phyloP scores from a whole-genome alignment of 2,329 filamentous ascomycete species.

The Pyricularia pennisetigena region DNA sequence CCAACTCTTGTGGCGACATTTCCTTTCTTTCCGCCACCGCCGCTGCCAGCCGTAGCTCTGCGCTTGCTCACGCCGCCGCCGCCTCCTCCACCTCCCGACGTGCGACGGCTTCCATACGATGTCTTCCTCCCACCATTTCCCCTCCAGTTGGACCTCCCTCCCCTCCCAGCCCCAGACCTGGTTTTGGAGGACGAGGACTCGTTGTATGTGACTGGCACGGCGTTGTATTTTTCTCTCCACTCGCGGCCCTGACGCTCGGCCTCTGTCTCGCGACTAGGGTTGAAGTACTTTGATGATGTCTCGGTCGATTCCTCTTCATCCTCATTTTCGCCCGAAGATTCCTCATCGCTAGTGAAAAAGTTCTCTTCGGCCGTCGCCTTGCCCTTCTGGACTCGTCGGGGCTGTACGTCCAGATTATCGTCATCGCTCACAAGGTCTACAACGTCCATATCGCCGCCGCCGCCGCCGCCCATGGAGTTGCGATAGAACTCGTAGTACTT shows the following conservation, averaged over 20 bases:
- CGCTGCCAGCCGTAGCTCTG: conserved; percentile 9
- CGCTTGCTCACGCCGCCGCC: conserved; percentile 11
- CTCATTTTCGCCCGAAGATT: conserved; percentile 14
- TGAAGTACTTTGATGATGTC: conserved; percentile 39
- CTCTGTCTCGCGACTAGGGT: conserved; percentile 7
- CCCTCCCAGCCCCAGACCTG: conserved; percentile 6
- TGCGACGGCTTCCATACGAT: conserved; percentile 8
- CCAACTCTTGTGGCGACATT: not conserved
- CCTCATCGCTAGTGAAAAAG: conserved; percentile 33
- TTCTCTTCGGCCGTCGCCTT: conserved; percentile 34
- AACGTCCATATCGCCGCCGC: conserved; percentile 25
- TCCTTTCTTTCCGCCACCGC: conserved; percentile 8
- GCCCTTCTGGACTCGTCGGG: not conserved
- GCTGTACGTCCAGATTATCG: conserved; percentile 20
- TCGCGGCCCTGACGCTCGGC: conserved; percentile 13
- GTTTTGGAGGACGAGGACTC: conserved; percentile 5
- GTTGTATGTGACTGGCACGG: conserved; percentile 1
- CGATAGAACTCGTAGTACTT: conserved; percentile 34
- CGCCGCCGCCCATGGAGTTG: conserved; percentile 34
- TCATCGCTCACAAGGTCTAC: conserved; percentile 46
- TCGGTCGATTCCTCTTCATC: conserved; percentile 17
- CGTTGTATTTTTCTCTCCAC: conserved; percentile 20
- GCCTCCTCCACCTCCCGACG: conserved; percentile 9
- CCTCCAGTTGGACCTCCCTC: conserved; percentile 11
- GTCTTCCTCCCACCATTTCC: conserved; percentile 11